These are phyloP conservation scores for Tuber calosporum DNA, from an alignment of 495 filamentous ascomycete genomes.

Conservation along the genomic window DNA sequence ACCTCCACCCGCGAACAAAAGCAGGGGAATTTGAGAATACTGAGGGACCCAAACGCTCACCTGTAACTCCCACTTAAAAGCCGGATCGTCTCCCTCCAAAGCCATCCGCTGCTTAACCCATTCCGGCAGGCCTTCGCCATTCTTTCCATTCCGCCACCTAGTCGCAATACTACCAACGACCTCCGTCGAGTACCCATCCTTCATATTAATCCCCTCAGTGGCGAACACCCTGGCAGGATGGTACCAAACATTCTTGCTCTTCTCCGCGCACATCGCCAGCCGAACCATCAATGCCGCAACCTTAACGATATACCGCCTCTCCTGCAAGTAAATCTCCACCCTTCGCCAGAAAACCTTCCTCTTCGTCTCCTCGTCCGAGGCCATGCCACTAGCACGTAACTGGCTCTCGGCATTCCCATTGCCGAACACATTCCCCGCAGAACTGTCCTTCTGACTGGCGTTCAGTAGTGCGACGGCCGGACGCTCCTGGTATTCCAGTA, in stretches of 20 bases:
- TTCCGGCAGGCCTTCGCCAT: slow-evolving; percentile 22
- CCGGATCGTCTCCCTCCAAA: slow-evolving; percentile 30
- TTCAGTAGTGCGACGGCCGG: slow-evolving; percentile 20
- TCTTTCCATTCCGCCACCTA: slow-evolving; percentile 32
- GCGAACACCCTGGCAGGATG: slow-evolving; percentile 34
- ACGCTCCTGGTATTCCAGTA: slow-evolving; percentile 77
- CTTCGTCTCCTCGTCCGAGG: slow-evolving; percentile 24
- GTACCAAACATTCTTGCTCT: slow-evolving; percentile 37
- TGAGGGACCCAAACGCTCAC: slow-evolving; percentile 10
- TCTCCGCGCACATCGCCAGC: slow-evolving; percentile 28
- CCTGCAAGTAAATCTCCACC: slow-evolving; percentile 37
- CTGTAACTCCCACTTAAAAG: slow-evolving; percentile 41
- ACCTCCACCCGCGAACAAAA: not conserved
- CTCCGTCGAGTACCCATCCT: slow-evolving; percentile 33
- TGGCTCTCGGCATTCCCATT: slow-evolving; percentile 13
- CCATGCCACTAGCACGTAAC: slow-evolving; percentile 8
- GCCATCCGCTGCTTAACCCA: slow-evolving; percentile 31
- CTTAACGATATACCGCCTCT: slow-evolving; percentile 41
- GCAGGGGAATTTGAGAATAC: not conserved
- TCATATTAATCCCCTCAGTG: slow-evolving; percentile 29
- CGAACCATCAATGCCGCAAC: slow-evolving; percentile 34
- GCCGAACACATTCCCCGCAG: slow-evolving; percentile 18
- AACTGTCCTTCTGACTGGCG: slow-evolving; percentile 16
- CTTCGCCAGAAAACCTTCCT: slow-evolving; percentile 33
- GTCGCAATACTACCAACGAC: slow-evolving; percentile 31